phyloP scores from a whole-genome alignment of 805 yeast species.

The Spathaspora arborariae region DNA sequence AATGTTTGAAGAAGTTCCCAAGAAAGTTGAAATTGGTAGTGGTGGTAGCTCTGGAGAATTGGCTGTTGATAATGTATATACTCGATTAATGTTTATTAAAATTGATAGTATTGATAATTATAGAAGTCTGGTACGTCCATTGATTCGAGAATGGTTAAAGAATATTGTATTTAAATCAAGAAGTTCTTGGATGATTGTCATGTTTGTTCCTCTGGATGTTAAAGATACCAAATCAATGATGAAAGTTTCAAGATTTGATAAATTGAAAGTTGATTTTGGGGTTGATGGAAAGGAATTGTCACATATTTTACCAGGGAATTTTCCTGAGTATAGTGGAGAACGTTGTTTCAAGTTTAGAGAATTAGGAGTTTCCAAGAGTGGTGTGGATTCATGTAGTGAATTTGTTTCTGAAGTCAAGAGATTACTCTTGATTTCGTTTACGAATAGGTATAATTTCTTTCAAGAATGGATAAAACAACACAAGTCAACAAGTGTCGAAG shows the following conservation, averaged over 20 bases:
- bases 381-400: slow-evolving; percentile 49
- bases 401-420: slow-evolving; percentile 44
- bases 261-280: slow-evolving; percentile 51
- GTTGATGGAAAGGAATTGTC: slow-evolving; percentile 33
- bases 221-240: slow-evolving; percentile 36
- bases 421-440: slow-evolving; percentile 52
- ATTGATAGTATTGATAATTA: slow-evolving; percentile 70
- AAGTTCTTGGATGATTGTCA: slow-evolving; percentile 56
- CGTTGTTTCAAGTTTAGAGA: slow-evolving; percentile 40
- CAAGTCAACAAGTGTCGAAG: slow-evolving; percentile 3
- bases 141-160: slow-evolving; percentile 76
- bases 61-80: slow-evolving; percentile 44
- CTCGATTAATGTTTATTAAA: slow-evolving; percentile 65
- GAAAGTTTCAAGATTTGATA: slow-evolving; percentile 49
- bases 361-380: slow-evolving; percentile 22
- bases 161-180: slow-evolving; percentile 31
- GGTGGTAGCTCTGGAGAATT: slow-evolving; percentile 14
- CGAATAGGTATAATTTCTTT: slow-evolving; percentile 16
- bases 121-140: slow-evolving; percentile 74
- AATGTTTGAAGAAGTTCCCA: slow-evolving; percentile 57
- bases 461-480: slow-evolving; percentile 10
- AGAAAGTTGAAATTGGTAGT: slow-evolving; percentile 8
- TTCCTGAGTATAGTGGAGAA: slow-evolving; percentile 15
- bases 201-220: slow-evolving; percentile 40
- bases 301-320: slow-evolving; percentile 4